phyloP scores from a whole-genome alignment of 768 basidiomycete species.

The Cyclocybe aegerita region DNA sequence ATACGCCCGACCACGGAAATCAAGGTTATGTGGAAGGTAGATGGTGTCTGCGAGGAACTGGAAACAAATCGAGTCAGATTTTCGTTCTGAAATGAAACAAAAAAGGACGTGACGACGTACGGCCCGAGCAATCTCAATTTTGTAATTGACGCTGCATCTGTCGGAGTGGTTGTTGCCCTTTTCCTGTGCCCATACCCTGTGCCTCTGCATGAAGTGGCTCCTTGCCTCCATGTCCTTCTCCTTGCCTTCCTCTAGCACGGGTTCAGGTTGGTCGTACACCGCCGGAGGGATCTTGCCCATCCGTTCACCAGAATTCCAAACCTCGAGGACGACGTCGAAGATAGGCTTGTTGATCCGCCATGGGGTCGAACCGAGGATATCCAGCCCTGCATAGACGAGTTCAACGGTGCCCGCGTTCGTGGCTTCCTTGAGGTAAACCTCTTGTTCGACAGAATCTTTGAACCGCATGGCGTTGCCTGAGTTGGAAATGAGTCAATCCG shows the following conservation, averaged over 20 bases:
- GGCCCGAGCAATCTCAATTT: slow-evolving; percentile 92
- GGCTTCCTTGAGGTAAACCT: slow-evolving; percentile 73
- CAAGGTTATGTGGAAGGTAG: slow-evolving; percentile 94
- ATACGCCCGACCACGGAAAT: slow-evolving; percentile 97
- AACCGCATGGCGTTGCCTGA: slow-evolving; percentile 75
- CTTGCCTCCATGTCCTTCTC: slow-evolving; percentile 54
- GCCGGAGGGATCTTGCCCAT: slow-evolving; percentile 85
- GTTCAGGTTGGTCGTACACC: slow-evolving; percentile 62
- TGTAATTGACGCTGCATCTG: slow-evolving; percentile 92
- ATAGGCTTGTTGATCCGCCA: slow-evolving; percentile 85
- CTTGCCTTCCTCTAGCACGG: slow-evolving; percentile 44
- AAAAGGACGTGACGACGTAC: slow-evolving; percentile 42
- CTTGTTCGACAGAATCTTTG: slow-evolving; percentile 87
- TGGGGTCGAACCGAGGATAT: slow-evolving; percentile 85
- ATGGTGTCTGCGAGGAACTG: slow-evolving; percentile 87
- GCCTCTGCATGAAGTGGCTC: slow-evolving; percentile 51
- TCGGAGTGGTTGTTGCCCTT: slow-evolving; percentile 89
- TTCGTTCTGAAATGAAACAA: slow-evolving; percentile 1
- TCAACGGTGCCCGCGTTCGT: slow-evolving; percentile 75
- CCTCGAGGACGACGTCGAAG: slow-evolving; percentile 71
- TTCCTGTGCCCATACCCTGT: slow-evolving; percentile 52
- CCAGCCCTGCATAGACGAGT: slow-evolving; percentile 83
- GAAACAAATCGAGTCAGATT: neutral
- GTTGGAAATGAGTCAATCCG: slow-evolving; percentile 6
- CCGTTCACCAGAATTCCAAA: slow-evolving; percentile 86